Evolutionary conservation across 371 early-diverging fungal genomes (phyloP), one percentile per base, ranked within the genome.

Genomic region (Dipsacomyces acuminosporus): DNA sequence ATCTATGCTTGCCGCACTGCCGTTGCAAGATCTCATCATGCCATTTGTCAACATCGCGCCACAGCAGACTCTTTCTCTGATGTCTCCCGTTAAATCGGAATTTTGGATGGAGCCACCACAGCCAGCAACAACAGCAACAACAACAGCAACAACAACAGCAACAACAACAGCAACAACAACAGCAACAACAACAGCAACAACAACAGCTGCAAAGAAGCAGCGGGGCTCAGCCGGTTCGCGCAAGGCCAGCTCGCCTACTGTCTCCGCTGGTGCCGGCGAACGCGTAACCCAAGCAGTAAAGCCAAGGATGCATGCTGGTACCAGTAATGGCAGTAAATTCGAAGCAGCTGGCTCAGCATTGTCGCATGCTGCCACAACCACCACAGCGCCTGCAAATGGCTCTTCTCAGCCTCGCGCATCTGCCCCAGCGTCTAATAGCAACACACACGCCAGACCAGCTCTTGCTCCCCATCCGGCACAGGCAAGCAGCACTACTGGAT

Each of bases 21-120:
- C 52, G 8, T 54, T 56, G 14, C 33, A 46, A 0, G 20, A 41
- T 1, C 22, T 61, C 30, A 36, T 51, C 14, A 44, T 33, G 42
- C 45, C 59, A 13, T 23, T 45, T 17, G 38, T 55, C 5, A 52
- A 56, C 41, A 56, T 65, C 45, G 60, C 69, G 23, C 69, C 69
- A 35, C 69, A 67, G 40, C 41, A 62, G 53, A 63, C 64, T 48
- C 64, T 1, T 33, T 42, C 15, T 3, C 50, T 19, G 17, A 38
- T 15, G 5, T 17, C 17, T n/a, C 38, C 38, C n/a, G 4, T 38
- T 15, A 5, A 4, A 7, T 38, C 17, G 8, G n/a, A 11, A 38
- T 17, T 38, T n/a, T 3, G 38, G 15, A n/a, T 2, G 33, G 14
- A 33, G 25, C 26, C 47, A 41, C 43, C 8, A 18, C 43, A 8